Evolutionary conservation across 352 stramenopile species (phyloP), one percentile per base, ranked within the genome.

Genomic region (Plasmopara muralis): DNA sequence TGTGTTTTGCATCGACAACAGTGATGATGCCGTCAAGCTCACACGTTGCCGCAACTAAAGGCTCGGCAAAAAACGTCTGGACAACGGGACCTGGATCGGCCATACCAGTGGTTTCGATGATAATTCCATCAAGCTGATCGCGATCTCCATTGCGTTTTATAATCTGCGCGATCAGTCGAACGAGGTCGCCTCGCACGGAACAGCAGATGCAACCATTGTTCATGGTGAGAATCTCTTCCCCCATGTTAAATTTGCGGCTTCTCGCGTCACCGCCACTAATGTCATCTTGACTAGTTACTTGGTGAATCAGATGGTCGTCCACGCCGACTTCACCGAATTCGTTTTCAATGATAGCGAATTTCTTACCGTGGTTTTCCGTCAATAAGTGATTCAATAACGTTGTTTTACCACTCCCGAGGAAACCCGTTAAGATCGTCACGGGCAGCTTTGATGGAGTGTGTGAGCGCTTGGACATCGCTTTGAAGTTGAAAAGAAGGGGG

Each of bases 131-230:
- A 1, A 95, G 62, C n/a, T 70, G 52, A 18, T 57, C 47, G 9
- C 60, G 65, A 42, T 63, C 66, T 8, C 53, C 58, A 28, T 67
- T 66, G 28, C 67, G 64, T 48, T 64, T 65, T 43, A 96, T 60
- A 18, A 98, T 77, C 52, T 76, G 57, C 7, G 62, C 61, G 41
- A 76, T 74, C 14, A 74, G 49, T 31, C 66, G 66, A 44, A 79
- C 60, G 49, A 79, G 57, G 55, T 98, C 91, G 9, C 81, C 87
- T n/a, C 90, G 73, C 38, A 98, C 90, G 0, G 87, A 97, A 70
- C 95, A 98, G 69, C 95, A 98, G 57, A 98, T 93, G 57, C 95
- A 98, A 13, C 95, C 95, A 54, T 98, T 98, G 47, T 83, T 85
- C 76, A 96, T 93, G 9, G 97, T 81, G 43, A 98, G 73, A 20